Percentiles rank a stretch among this genome's conserved stretches.
Conservation (phyloP, 2,329 filamentous ascomycete species). For the Penicillium decumbens region DNA sequence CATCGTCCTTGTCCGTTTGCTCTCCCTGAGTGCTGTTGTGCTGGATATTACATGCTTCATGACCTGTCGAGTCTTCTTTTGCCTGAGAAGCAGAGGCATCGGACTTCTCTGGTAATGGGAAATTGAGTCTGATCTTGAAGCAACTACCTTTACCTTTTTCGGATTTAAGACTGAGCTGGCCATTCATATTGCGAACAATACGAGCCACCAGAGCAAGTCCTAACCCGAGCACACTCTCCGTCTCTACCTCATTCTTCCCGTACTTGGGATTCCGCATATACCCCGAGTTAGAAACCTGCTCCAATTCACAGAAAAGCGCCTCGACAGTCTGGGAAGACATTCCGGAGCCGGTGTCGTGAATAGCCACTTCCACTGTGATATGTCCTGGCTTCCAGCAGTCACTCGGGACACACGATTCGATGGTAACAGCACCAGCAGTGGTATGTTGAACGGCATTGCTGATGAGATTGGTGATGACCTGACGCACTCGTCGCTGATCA, state of each 20-base stretch:
- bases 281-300: constrained; percentile 62
- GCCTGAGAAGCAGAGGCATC: neutral
- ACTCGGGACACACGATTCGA: constrained; percentile 60
- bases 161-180: constrained; percentile 76
- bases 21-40: neutral
- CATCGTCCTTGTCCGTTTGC: neutral
- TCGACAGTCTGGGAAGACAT: constrained; percentile 56
- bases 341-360: constrained; percentile 69
- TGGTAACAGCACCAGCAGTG: constrained; percentile 58
- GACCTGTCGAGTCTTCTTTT: neutral
- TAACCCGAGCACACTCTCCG: constrained; percentile 60
- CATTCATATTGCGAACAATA: constrained; percentile 80
- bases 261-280: constrained; percentile 30
- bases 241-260: constrained; percentile 27
- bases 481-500: constrained; percentile 71
- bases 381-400: constrained; percentile 48
- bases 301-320: constrained; percentile 55
- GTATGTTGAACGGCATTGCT: constrained; percentile 89
- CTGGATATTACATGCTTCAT: neutral
- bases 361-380: constrained; percentile 65
- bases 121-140: constrained; percentile 74
- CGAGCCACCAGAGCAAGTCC: constrained; percentile 78
- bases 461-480: constrained; percentile 74
- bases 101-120: constrained; percentile 54
- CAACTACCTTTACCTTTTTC: constrained; percentile 73